phyloP scores from a whole-genome alignment of 2,329 filamentous ascomycete genomes.

The Epichloe typhina region DNA sequence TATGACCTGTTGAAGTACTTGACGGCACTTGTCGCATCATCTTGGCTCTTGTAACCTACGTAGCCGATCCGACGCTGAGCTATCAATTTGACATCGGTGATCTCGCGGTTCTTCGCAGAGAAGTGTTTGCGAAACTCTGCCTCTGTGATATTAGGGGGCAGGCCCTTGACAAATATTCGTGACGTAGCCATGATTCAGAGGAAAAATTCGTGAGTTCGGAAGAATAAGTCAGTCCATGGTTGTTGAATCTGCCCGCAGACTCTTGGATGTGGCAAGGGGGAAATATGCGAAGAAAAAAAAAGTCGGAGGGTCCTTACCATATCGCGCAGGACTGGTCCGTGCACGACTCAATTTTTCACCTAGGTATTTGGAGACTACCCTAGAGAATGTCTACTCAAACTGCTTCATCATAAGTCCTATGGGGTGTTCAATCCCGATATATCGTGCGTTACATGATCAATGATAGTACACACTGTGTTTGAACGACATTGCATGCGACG shows the following conservation, averaged over 20 bases:
- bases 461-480: no score
- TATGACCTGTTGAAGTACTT: constrained; percentile 94
- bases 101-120: constrained; percentile 51
- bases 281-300: constrained; percentile 12
- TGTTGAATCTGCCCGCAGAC: constrained; percentile 7
- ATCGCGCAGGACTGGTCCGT: constrained; percentile 11
- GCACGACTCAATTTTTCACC: constrained; percentile 1
- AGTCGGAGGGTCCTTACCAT: constrained; percentile 16
- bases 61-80: constrained; percentile 85
- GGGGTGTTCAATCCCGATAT: no score
- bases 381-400: not conserved
- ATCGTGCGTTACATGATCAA: no score
- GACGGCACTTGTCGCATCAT: constrained; percentile 70
- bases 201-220: not conserved
- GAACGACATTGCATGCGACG: no score
- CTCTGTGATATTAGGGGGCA: constrained; percentile 72
- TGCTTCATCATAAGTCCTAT: no score
- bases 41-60: constrained; percentile 76
- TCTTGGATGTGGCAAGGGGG: not conserved
- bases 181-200: constrained; percentile 41
- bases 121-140: constrained; percentile 85
- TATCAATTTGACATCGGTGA: constrained; percentile 90
- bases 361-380: not conserved
- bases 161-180: constrained; percentile 63
- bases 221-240: not conserved